Conservation (phyloP, 1,284 basidiomycete species). For the Moesziomyces parantarcticus region DNA sequence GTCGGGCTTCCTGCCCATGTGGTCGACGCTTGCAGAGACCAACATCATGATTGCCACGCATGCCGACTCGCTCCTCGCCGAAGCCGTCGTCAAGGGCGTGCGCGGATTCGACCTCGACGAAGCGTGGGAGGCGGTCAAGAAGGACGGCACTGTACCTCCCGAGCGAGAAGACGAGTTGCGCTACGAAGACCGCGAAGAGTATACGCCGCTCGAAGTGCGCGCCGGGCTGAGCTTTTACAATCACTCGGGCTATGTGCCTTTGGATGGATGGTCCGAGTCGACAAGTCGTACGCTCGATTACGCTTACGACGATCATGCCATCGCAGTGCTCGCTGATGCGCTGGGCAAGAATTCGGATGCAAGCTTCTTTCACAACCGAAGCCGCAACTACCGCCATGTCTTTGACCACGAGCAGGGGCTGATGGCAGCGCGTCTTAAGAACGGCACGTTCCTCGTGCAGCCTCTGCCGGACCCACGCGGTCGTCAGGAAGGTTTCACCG, state of each 20-base stretch:
- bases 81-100: constrained; percentile 76
- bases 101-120: constrained; percentile 75
- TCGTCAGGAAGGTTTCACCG: constrained; percentile 79
- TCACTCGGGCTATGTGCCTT: constrained; percentile 79
- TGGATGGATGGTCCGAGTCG: constrained; percentile 72
- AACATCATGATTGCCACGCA: constrained; percentile 83
- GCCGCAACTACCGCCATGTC: constrained; percentile 74
- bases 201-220: constrained; percentile 73
- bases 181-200: constrained; percentile 81
- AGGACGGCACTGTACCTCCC: constrained; percentile 75
- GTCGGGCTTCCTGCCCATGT: constrained; percentile 88
- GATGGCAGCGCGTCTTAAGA: constrained; percentile 80
- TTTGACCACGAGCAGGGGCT: constrained; percentile 80
- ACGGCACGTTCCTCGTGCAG: constrained; percentile 70
- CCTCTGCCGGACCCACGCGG: constrained; percentile 72
- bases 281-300: constrained; percentile 70
- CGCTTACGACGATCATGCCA: constrained; percentile 82
- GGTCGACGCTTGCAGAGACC: constrained; percentile 84
- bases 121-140: constrained; percentile 80
- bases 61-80: constrained; percentile 81
- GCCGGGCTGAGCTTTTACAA: constrained; percentile 80
- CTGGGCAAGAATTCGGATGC: constrained; percentile 73
- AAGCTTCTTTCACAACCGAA: constrained; percentile 73
- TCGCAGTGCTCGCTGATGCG: constrained; percentile 74
- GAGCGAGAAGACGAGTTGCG: constrained; percentile 36